These are phyloP conservation scores for Tuber microsphaerosporum DNA, from an alignment of 495 filamentous ascomycete species.

Conservation along the genomic window DNA sequence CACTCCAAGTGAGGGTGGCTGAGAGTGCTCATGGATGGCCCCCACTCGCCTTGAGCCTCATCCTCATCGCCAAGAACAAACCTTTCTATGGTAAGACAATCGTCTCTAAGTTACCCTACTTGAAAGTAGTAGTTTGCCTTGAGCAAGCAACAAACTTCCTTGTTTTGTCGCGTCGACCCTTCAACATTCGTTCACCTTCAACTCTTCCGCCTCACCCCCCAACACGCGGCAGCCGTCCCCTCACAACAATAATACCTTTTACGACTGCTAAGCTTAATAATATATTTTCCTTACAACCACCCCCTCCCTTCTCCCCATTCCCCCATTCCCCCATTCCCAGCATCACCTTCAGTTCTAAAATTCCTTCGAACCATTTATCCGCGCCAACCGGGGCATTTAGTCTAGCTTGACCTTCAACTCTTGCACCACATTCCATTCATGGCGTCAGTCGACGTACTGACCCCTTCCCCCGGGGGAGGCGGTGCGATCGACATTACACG, in stretches of 20 bases:
- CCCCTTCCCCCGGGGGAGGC: constrained; percentile 25
- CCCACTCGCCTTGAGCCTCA: background rate
- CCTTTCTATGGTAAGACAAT: background rate
- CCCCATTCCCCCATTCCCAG: background rate
- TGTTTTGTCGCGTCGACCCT: background rate
- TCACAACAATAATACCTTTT: background rate
- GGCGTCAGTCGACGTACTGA: constrained; percentile 41
- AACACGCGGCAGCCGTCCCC: background rate
- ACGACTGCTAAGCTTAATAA: background rate
- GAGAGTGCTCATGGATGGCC: background rate
- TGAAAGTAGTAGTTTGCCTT: background rate
- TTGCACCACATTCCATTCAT: constrained; percentile 13
- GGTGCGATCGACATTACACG: constrained; percentile 35
- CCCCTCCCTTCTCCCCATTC: too few relatives aligned
- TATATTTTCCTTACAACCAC: background rate
- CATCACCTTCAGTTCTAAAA: background rate
- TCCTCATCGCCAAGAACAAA: background rate
- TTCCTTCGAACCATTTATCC: background rate
- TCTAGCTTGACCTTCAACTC: background rate
- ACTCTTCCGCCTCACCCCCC: background rate
- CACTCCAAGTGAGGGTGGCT: background rate
- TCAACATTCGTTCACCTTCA: background rate
- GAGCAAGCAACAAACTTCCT: background rate
- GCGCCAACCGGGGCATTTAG: background rate
- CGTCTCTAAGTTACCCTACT: background rate